Evolutionary conservation across 2,329 filamentous ascomycete species (phyloP).

Genomic region (Bipolaris cookei): DNA sequence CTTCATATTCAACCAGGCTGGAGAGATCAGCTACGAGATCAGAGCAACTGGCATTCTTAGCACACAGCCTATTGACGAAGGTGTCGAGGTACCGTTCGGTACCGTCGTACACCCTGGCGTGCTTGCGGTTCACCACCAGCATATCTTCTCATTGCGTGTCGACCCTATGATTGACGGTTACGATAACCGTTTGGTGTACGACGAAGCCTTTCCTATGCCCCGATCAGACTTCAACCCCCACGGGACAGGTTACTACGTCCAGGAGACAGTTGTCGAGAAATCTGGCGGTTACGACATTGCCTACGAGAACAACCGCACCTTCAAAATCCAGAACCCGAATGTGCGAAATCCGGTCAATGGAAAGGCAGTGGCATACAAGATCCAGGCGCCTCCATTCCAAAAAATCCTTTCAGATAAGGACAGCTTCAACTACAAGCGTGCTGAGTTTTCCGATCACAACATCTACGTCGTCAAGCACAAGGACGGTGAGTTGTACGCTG

Average conservation of each 20-base stretch:
- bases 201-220: slow-evolving; percentile 65
- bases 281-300: slow-evolving; percentile 60
- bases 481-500: slow-evolving; percentile 66
- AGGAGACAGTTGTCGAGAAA: slow-evolving; percentile 57
- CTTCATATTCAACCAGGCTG: slow-evolving; percentile 74
- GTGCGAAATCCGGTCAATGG: slow-evolving; percentile 56
- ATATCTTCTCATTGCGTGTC: slow-evolving; percentile 68
- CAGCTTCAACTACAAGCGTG: slow-evolving; percentile 63
- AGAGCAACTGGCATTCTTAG: slow-evolving; percentile 72
- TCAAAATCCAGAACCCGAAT: slow-evolving; percentile 57
- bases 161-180: slow-evolving; percentile 57
- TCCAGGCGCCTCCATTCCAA: slow-evolving; percentile 57
- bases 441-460: slow-evolving; percentile 64
- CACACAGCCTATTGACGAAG: slow-evolving; percentile 71
- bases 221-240: slow-evolving; percentile 62
- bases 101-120: slow-evolving; percentile 73
- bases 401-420: slow-evolving; percentile 60
- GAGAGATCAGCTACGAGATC: slow-evolving; percentile 70
- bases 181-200: slow-evolving; percentile 57
- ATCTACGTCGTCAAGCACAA: slow-evolving; percentile 64
- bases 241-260: slow-evolving; percentile 57
- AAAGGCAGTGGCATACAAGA: slow-evolving; percentile 59
- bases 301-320: slow-evolving; percentile 53
- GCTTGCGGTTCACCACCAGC: slow-evolving; percentile 74
- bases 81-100: slow-evolving; percentile 68